Evolutionary conservation across 495 filamentous ascomycete species (phyloP).

Genomic region (Trichocladium antarcticum): DNA sequence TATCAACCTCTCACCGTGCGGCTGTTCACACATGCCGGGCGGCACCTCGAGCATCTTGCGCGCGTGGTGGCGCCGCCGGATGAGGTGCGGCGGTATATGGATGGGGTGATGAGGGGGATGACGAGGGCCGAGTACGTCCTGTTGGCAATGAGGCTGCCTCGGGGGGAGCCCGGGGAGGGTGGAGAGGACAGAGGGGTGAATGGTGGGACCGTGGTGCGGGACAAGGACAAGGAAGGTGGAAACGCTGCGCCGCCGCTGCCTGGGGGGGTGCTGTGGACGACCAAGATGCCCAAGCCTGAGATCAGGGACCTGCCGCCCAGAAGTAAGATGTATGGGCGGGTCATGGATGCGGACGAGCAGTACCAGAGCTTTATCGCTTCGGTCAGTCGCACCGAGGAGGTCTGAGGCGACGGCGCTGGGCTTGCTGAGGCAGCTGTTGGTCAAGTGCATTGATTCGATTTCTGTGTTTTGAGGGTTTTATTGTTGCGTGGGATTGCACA

Average conservation of each 20-base stretch:
- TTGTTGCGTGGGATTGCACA: neutral
- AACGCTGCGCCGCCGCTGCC: conserved; percentile 10
- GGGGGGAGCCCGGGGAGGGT: conserved; percentile 27
- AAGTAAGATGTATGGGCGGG: conserved; percentile 23
- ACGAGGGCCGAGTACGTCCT: conserved; percentile 59
- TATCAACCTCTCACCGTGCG: conserved; percentile 86
- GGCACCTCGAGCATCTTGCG: conserved; percentile 59
- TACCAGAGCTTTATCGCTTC: conserved; percentile 39
- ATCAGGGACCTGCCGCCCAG: conserved; percentile 20
- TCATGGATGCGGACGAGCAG: conserved; percentile 34
- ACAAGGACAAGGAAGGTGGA: conserved; percentile 4
- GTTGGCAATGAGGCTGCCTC: conserved; percentile 54
- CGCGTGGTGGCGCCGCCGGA: conserved; percentile 68
- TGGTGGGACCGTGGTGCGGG: neutral
- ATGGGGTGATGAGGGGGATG: conserved; percentile 65
- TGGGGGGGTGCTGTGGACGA: conserved; percentile 32
- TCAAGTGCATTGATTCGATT: too few relatives aligned
- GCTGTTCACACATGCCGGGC: conserved; percentile 50
- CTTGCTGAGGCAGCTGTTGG: too few relatives aligned
- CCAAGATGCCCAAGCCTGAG: conserved; percentile 23
- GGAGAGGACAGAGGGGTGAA: conserved; percentile 17
- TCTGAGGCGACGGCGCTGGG: too few relatives aligned
- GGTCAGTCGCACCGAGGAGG: conserved; percentile 24
- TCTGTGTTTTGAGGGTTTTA: neutral
- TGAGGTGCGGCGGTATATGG: conserved; percentile 73